These are phyloP conservation scores for Terfezia boudieri DNA, from an alignment of 495 filamentous ascomycete species.

Conservation along the genomic window DNA sequence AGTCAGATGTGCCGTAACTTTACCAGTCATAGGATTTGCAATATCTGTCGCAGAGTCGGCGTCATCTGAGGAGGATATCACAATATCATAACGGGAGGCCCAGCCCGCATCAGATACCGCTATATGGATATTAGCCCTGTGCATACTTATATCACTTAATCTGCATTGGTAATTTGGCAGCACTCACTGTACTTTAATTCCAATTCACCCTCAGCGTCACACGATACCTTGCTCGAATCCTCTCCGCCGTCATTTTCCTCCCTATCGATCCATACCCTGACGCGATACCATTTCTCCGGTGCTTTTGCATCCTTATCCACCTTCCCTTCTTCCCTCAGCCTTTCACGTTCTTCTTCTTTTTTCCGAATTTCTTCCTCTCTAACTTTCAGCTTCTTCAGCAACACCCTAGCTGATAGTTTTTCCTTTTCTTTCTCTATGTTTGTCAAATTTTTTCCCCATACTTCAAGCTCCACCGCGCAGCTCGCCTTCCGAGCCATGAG, in stretches of 20 bases:
- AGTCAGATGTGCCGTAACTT: conserved; percentile 19
- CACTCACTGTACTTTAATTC: not conserved
- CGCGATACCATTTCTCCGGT: conserved; percentile 32
- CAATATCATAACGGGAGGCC: conserved; percentile 43
- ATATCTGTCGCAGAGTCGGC: conserved; percentile 18
- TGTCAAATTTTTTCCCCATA: conserved; percentile 14
- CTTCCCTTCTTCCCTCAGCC: conserved; percentile 28
- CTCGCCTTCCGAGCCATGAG: conserved; percentile 11
- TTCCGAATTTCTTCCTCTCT: conserved; percentile 24
- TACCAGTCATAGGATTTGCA: not conserved
- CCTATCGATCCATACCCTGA: conserved; percentile 34
- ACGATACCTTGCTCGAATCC: not conserved
- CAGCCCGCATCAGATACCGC: conserved; percentile 30
- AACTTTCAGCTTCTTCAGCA: conserved; percentile 9
- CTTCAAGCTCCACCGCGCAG: conserved; percentile 19
- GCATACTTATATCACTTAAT: not conserved
- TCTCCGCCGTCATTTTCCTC: not conserved
- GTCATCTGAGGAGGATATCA: conserved; percentile 32
- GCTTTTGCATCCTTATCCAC: conserved; percentile 20
- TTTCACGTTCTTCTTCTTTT: conserved; percentile 25
- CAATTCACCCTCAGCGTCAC: not conserved
- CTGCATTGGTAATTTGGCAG: not conserved
- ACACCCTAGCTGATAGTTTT: conserved; percentile 21
- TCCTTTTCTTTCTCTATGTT: conserved; percentile 22
- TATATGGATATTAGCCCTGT: not conserved